Percentiles rank a stretch among this genome's conserved stretches.
Conservation (phyloP, 805 yeast genomes). For the Yarrowia sp. region DNA sequence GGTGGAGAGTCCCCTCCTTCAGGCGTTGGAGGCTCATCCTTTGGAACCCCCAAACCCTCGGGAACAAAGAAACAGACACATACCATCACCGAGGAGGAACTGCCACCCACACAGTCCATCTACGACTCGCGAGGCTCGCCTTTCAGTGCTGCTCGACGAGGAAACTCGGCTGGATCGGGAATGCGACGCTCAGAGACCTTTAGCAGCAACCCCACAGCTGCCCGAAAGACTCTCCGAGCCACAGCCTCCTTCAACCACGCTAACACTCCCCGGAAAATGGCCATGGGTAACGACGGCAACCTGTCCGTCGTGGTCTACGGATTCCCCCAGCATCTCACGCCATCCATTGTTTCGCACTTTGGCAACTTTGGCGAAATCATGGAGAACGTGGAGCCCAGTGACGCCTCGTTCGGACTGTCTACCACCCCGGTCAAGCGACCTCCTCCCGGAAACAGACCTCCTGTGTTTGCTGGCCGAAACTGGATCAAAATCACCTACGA, state of each 20-base stretch:
- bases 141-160: conserved; percentile 6
- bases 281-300: conserved; percentile 38
- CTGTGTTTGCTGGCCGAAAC: conserved; percentile 78
- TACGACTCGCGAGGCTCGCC: conserved; percentile 30
- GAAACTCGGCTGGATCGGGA: not conserved
- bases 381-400: conserved; percentile 53
- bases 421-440: conserved; percentile 36
- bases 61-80: conserved; percentile 27
- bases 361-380: conserved; percentile 73
- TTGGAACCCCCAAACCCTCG: conserved; percentile 34
- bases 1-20: conserved; percentile 9
- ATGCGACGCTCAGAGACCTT: conserved; percentile 16
- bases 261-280: conserved; percentile 1
- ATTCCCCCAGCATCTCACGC: conserved; percentile 73
- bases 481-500: conserved; percentile 92
- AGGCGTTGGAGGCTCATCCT: conserved; percentile 28
- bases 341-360: conserved; percentile 65
- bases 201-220: not conserved
- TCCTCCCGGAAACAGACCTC: conserved; percentile 37
- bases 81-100: conserved; percentile 29
- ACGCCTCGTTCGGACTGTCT: conserved; percentile 36
- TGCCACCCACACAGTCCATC: conserved; percentile 31
- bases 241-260: conserved; percentile 19
- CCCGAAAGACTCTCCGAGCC: not conserved
- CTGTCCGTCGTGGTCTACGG: conserved; percentile 83